Conservation (phyloP, 2,329 filamentous ascomycete species). For the Trichoderma sp. region DNA sequence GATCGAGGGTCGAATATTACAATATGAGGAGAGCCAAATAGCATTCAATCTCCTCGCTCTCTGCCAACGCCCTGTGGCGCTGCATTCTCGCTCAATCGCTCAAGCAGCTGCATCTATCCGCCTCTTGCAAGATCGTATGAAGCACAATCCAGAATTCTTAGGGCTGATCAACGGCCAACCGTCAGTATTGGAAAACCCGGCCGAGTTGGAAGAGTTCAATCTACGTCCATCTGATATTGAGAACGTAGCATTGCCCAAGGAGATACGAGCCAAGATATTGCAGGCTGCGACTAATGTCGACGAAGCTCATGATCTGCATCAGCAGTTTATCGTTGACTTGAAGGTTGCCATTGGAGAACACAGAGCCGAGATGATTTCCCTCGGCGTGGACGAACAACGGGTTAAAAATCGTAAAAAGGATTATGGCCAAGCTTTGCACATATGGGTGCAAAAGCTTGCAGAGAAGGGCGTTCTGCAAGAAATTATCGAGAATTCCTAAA, state of each 20-base stretch:
- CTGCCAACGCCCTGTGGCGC: conserved; percentile 60
- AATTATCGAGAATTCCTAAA: conserved; percentile 28
- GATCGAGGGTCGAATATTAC: conserved; percentile 64
- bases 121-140: conserved; percentile 36
- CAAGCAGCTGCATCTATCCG: conserved; percentile 40
- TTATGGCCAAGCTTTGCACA: conserved; percentile 65
- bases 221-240: conserved; percentile 28
- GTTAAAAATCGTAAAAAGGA: conserved; percentile 60
- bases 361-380: conserved; percentile 44
- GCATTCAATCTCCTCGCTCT: conserved; percentile 78
- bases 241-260: conserved; percentile 22
- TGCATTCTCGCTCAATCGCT: conserved; percentile 47
- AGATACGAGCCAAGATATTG: conserved; percentile 21
- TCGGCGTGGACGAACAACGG: conserved; percentile 49
- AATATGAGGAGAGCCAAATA: conserved; percentile 61
- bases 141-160: conserved; percentile 23
- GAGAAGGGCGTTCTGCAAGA: conserved; percentile 59
- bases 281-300: conserved; percentile 17
- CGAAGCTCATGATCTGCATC: conserved; percentile 36
- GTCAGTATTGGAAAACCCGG: conserved; percentile 24
- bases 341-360: conserved; percentile 44
- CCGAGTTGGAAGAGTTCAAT: conserved; percentile 32
- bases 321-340: conserved; percentile 41
- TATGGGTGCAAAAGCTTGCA: conserved; percentile 66
- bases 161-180: conserved; percentile 25